Base-by-base conservation (phyloP, 2,329 filamentous ascomycete genomes). In the Neofusicoccum laricinum region DNA sequence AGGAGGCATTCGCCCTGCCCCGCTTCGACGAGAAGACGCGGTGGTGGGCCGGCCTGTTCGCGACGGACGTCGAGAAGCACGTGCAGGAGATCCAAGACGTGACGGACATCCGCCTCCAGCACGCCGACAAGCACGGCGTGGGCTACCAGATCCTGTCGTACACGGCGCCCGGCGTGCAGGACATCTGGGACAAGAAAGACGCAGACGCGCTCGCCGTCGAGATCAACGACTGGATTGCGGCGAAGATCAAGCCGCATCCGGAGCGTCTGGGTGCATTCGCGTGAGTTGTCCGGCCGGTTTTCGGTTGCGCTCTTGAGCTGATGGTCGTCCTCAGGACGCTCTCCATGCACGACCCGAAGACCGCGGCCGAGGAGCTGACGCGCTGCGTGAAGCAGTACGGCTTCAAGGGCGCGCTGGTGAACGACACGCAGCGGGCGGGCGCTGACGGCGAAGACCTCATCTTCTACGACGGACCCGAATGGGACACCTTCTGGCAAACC, bases 11-110 rank as follows among this genome's bases (percentile, higher is more conserved):
- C 67, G 83, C 82, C 66, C 79, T 88, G 6, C 85, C 87, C 49
- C 81, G 85, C 38, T 80, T 87, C 66, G 78, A 82, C 50, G 84
- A 88, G 67, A 84, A 83, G 73, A 86, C 84, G 4, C 77, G 78
- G 68, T 87, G 85, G 85, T 88, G 85, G 85, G 87, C 86, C 1
- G 75, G 78, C 4, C 73, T 88, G 21, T 89, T 88, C 70, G 81
- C 85, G 14, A 78, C 82, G n/a, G 82, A 88, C 67, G 78, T 84
- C 1, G 84, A 86, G 11, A 84, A 83, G 72, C 86, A 88, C 66
- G 80, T 81, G 63, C 77, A 74, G 30, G 85, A 89, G 73, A 89
- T 85, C 67, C 80, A 76, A 57, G 80, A 83, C 65, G 76, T 83
- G 66, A 76, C 74, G 57, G 74, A 79, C 8, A 58, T 57, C 17